These are phyloP conservation scores for Leccinum longicurvipes DNA, from an alignment of 768 basidiomycete species.

Conservation along the genomic window DNA sequence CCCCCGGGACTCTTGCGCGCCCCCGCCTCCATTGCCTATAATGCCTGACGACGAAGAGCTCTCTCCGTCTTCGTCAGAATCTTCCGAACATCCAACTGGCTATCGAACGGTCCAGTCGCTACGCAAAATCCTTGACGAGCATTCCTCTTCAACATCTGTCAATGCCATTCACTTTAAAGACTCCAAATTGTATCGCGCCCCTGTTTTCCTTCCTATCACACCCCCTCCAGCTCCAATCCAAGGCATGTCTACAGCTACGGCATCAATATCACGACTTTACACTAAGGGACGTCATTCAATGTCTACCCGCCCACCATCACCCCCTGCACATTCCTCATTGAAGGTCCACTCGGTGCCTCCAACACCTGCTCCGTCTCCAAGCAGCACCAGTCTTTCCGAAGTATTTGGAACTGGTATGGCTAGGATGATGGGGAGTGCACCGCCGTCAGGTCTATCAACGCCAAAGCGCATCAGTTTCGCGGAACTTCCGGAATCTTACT, in stretches of 20 bases:
- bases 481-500: slow-evolving; percentile 66
- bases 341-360: slow-evolving; percentile 38
- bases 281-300: slow-evolving; percentile 58
- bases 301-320: slow-evolving; percentile 60
- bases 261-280: slow-evolving; percentile 73
- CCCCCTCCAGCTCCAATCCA: slow-evolving; percentile 51
- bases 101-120: slow-evolving; percentile 64
- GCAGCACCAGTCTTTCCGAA: slow-evolving; percentile 21
- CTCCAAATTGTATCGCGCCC: slow-evolving; percentile 14
- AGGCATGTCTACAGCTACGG: slow-evolving; percentile 72
- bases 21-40: slow-evolving; percentile 37
- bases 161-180: slow-evolving; percentile 14
- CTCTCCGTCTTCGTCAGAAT: slow-evolving; percentile 48
- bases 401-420: slow-evolving; percentile 30
- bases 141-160: slow-evolving; percentile 34
- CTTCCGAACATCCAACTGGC: slow-evolving; percentile 49
- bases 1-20: slow-evolving; percentile 21
- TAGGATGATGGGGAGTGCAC: slow-evolving; percentile 34
- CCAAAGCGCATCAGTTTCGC: slow-evolving; percentile 82
- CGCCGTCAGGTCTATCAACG: slow-evolving; percentile 52
- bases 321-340: slow-evolving; percentile 51
- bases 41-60: slow-evolving; percentile 59
- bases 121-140: slow-evolving; percentile 64
- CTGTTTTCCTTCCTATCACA: slow-evolving; percentile 36
- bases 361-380: slow-evolving; percentile 37